Evolutionary conservation across 1,284 basidiomycete genomes (phyloP), one percentile per base, ranked within the genome.

Genomic region (Microbotryum saponariae): DNA sequence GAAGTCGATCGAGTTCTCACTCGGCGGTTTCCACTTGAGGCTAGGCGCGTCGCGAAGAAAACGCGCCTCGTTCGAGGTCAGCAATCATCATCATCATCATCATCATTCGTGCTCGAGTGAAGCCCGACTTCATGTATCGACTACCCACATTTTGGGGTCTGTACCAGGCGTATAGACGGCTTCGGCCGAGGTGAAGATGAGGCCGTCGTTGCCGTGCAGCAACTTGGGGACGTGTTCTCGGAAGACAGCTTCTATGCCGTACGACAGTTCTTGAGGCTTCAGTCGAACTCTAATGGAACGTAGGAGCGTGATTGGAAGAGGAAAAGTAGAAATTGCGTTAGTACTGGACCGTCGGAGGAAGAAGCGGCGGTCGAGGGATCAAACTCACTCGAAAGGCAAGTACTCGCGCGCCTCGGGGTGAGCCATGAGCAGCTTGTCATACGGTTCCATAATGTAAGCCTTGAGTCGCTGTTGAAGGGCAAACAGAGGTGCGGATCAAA

Each of bases 21-120:
- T 89, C 4, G 96, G 92, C 1, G 94, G 93, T 76, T 99, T 99
- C 96, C 96, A 99, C 76, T 99, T 99, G 70, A 97, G 77, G 67
- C 91, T 96, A 10, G 6, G 31, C 31, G 31, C 8, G 7, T 31
- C 10, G n/a, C 9, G 31, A 31, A 31, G 7, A 31, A 31, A 8
- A 31, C 1, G 31, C 31, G 31, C 2, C 8, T 31, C 31, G 31
- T 31, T 55, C 47, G 44, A 31, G 55, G 6, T 54, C 21, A 18
- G 66, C 29, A 25, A 25, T 25, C 25, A 45, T 64, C 54, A 55
- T 54, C 54, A 55, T 54, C 48, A 49, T 48, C 20, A 31, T 31
- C 31, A 31, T 31, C 4, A 27, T 27, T 27, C 31, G 31, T 31
- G 31, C 31, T 31, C 31, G 2, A 31, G 31, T 29, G 29, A 29